A percentile compares a stretch with the other conserved stretches of the same genome.
Conservation (phyloP, 2,329 filamentous ascomycete species). For the Coccinonectria pachysandricola region DNA sequence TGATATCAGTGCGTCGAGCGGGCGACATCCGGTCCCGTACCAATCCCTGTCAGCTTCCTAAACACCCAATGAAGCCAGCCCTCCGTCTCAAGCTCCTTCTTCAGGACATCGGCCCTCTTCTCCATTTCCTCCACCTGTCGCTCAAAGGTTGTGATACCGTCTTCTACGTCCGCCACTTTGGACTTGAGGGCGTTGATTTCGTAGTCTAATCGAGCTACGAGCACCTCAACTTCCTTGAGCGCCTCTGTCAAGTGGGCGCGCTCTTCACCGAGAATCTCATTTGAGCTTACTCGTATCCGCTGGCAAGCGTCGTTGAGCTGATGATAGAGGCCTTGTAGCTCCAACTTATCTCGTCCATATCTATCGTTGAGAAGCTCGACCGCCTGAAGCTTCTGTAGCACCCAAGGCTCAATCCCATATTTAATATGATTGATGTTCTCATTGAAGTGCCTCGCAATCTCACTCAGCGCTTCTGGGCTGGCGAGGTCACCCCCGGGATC, state of each 20-base stretch:
- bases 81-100: conserved; percentile 52
- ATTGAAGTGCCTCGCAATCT: conserved; percentile 47
- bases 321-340: conserved; percentile 57
- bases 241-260: conserved; percentile 57
- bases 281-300: conserved; percentile 53
- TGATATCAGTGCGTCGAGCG: conserved; percentile 13
- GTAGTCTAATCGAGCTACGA: conserved; percentile 82
- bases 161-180: conserved; percentile 79
- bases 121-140: conserved; percentile 65
- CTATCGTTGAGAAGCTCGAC: conserved; percentile 51
- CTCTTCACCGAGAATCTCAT: conserved; percentile 61
- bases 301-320: conserved; percentile 62
- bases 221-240: conserved; percentile 67
- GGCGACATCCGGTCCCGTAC: conserved; percentile 47
- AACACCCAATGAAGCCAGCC: conserved; percentile 56
- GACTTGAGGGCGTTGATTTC: conserved; percentile 72
- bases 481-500: conserved; percentile 20
- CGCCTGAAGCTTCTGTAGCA: conserved; percentile 42
- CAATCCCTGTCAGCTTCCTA: conserved; percentile 49
- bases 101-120: conserved; percentile 50
- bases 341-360: conserved; percentile 52
- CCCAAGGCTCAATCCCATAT: conserved; percentile 49
- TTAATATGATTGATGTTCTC: conserved; percentile 41
- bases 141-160: conserved; percentile 70
- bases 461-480: conserved; percentile 28